Evolutionary conservation across 768 basidiomycete genomes (phyloP).

Genomic region (Psilocybe cubensis): DNA sequence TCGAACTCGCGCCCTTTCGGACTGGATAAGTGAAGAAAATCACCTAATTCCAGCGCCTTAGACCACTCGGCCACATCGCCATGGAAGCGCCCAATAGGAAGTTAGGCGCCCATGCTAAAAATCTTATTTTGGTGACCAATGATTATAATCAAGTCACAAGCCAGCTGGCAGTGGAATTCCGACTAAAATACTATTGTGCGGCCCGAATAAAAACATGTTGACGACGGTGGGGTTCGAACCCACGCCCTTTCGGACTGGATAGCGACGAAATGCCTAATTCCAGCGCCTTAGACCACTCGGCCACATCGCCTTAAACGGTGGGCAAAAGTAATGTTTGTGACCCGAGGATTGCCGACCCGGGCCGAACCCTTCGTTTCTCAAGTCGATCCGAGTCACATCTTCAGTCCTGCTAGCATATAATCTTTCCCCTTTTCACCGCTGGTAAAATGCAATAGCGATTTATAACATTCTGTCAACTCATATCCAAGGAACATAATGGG

Average conservation of each 20-base stretch:
- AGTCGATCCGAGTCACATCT: no score
- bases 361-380: no score
- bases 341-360: no score
- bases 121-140: no score
- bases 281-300: conserved; percentile 67
- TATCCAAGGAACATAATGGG: conserved; percentile 38
- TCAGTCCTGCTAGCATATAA: no score
- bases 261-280: conserved; percentile 43
- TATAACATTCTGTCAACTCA: not conserved
- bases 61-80: conserved; percentile 65
- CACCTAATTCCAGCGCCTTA: conserved; percentile 62
- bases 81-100: no score
- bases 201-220: conserved; percentile 21
- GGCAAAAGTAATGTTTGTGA: not conserved
- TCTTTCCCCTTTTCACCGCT: not conserved
- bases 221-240: conserved; percentile 52
- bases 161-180: no score
- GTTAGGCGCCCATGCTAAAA: no score
- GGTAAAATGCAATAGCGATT: conserved; percentile 1
- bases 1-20: conserved; percentile 48
- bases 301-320: conserved; percentile 46
- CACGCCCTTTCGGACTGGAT: conserved; percentile 47
- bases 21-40: conserved; percentile 35
- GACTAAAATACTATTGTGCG: not conserved
- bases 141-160: no score